Evolutionary conservation across 768 basidiomycete species (phyloP).

Genomic region (Lentinula aciculospora): DNA sequence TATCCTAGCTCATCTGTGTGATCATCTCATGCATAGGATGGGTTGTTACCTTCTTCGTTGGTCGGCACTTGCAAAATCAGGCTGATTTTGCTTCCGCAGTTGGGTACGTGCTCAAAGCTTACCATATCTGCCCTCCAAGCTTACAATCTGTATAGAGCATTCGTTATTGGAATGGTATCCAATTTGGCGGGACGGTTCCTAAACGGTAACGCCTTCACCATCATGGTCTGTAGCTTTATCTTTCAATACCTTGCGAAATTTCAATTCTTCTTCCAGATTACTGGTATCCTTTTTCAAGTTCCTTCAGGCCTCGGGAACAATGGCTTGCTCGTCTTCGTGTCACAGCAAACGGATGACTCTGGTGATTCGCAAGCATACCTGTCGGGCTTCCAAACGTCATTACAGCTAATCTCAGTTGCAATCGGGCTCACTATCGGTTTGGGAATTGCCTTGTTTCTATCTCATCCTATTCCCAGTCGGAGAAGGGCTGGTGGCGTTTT

Average conservation of each 20-base stretch:
- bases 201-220: slow-evolving; percentile 70
- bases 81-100: slow-evolving; percentile 76
- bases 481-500: slow-evolving; percentile 56
- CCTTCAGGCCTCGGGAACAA: slow-evolving; percentile 79
- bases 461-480: slow-evolving; percentile 58
- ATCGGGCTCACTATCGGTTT: slow-evolving; percentile 80
- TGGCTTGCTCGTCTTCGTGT: slow-evolving; percentile 69
- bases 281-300: slow-evolving; percentile 80
- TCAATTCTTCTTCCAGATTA: slow-evolving; percentile 37
- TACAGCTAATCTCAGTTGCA: slow-evolving; percentile 72
- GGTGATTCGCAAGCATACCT: slow-evolving; percentile 44
- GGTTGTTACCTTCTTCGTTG: slow-evolving; percentile 72
- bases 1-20: slow-evolving; percentile 43
- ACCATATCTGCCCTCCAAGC: not conserved
- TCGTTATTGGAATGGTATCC: slow-evolving; percentile 75
- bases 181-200: slow-evolving; percentile 76
- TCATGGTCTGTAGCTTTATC: slow-evolving; percentile 47
- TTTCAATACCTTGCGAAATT: not conserved
- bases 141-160: slow-evolving; percentile 39
- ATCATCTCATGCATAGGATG: slow-evolving; percentile 65
- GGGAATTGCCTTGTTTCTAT: slow-evolving; percentile 61
- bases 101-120: slow-evolving; percentile 33
- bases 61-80: slow-evolving; percentile 55
- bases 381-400: slow-evolving; percentile 68
- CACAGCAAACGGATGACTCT: slow-evolving; percentile 45